Conservation (phyloP, 176 grass and related monocot genomes). For the Eragrostis curvula region DNA sequence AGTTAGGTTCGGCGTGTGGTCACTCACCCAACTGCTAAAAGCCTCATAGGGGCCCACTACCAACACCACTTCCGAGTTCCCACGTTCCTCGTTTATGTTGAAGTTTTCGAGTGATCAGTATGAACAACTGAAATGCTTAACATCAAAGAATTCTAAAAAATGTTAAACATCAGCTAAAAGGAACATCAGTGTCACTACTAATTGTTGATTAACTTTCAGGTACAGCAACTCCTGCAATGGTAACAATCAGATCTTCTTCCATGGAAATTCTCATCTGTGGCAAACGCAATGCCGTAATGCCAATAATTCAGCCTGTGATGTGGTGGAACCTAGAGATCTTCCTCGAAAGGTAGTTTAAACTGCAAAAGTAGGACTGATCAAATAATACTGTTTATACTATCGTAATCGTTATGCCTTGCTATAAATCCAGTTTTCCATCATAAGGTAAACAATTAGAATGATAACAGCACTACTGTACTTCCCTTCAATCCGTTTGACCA, state of each 20-base stretch:
- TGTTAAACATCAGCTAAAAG: background rate
- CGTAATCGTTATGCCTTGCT: background rate
- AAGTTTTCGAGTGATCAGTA: background rate
- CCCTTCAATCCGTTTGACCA: too few relatives aligned
- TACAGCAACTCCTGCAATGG: slow-evolving; percentile 39
- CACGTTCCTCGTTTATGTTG: background rate
- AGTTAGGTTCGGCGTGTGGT: background rate
- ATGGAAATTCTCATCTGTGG: slow-evolving; percentile 36
- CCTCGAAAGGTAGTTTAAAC: slow-evolving; percentile 59
- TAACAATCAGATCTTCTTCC: slow-evolving; percentile 24
- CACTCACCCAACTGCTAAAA: background rate
- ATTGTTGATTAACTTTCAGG: background rate
- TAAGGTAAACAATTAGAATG: too few relatives aligned
- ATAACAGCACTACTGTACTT: too few relatives aligned
- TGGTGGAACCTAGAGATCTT: slow-evolving; percentile 61
- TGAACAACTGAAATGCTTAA: background rate
- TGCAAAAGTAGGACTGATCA: background rate
- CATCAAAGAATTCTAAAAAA: background rate
- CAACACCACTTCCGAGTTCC: background rate
- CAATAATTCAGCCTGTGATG: slow-evolving; percentile 50
- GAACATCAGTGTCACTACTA: background rate
- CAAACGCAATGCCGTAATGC: slow-evolving; percentile 38
- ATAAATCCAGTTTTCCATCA: background rate
- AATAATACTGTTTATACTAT: background rate
- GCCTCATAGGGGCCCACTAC: too few relatives aligned